Evolutionary conservation across 495 filamentous ascomycete genomes (phyloP).

Genomic region (Tetracladium setigerum): DNA sequence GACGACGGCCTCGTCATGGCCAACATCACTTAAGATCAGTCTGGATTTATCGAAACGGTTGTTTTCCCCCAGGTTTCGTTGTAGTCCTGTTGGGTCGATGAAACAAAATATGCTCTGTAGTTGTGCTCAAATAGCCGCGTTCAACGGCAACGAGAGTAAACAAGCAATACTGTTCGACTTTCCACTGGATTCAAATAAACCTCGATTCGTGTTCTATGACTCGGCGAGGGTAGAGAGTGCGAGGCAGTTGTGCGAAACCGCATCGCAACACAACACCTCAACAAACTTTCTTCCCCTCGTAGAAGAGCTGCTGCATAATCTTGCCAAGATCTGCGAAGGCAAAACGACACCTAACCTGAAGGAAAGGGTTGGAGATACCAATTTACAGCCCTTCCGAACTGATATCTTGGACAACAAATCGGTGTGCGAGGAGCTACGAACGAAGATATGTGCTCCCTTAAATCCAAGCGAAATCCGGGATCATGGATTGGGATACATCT

Average conservation of each 20-base stretch:
- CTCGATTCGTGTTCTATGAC: slow-evolving; percentile 1
- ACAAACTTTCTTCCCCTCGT: not conserved
- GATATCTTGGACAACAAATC: not conserved
- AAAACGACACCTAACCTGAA: not conserved
- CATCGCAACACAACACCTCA: not conserved
- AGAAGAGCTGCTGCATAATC: not conserved
- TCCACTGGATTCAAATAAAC: not conserved
- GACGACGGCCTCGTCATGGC: not conserved
- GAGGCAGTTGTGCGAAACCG: not conserved
- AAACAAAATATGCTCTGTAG: not conserved
- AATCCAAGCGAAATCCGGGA: not conserved
- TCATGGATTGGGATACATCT: not conserved
- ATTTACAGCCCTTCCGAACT: not conserved
- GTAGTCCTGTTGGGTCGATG: not conserved
- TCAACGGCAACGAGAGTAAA: not conserved
- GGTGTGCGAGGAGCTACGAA: not conserved
- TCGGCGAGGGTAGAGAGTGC: not conserved
- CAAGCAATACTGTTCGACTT: not conserved
- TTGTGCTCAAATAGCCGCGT: not conserved
- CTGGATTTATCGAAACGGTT: not conserved
- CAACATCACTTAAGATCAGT: slow-evolving; percentile 1
- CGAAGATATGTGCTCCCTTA: not conserved
- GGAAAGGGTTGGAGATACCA: not conserved
- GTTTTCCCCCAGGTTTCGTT: not conserved
- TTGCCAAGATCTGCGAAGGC: slow-evolving; percentile 2